Evolutionary conservation across 2,329 filamentous ascomycete species (phyloP).

Genomic region (Didymella pomorum): DNA sequence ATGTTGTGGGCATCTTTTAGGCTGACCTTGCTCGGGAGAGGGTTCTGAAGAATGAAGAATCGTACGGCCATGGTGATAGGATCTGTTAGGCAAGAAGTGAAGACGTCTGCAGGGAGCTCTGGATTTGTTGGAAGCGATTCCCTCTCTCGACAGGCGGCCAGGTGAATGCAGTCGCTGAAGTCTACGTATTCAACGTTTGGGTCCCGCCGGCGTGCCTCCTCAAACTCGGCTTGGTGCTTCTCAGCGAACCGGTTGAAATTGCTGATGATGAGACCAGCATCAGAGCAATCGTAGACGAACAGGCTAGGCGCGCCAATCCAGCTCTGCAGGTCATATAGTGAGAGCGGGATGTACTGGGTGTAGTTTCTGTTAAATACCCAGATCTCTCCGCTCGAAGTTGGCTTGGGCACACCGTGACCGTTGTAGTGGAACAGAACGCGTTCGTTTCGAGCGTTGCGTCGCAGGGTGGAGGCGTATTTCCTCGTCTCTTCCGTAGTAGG

Average conservation of each 20-base stretch:
- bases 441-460: constrained; percentile 94
- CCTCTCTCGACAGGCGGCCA: constrained; percentile 88
- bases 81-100: constrained; percentile 94
- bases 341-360: constrained; percentile 97
- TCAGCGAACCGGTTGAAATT: constrained; percentile 96
- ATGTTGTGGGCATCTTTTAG: constrained; percentile 88
- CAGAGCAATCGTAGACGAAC: constrained; percentile 97
- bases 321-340: constrained; percentile 90
- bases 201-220: constrained; percentile 77
- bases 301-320: constrained; percentile 96
- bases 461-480: constrained; percentile 89
- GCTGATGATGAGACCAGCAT: constrained; percentile 91
- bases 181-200: constrained; percentile 68
- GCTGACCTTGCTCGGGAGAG: constrained; percentile 70
- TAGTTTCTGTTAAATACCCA: constrained; percentile 99
- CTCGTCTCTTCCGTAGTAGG: constrained; percentile 97
- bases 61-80: constrained; percentile 97
- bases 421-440: constrained; percentile 98
- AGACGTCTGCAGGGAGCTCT: constrained; percentile 89
- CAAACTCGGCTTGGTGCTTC: constrained; percentile 91
- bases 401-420: constrained; percentile 94
- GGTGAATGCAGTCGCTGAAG: constrained; percentile 87
- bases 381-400: constrained; percentile 93
- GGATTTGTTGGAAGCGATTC: constrained; percentile 97
- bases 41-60: constrained; percentile 96